A percentile compares a stretch with the other conserved stretches of the same genome.
Evolutionary conservation across 768 basidiomycete species (phyloP).

Genomic region (Tylopilus vinaceipallidus): DNA sequence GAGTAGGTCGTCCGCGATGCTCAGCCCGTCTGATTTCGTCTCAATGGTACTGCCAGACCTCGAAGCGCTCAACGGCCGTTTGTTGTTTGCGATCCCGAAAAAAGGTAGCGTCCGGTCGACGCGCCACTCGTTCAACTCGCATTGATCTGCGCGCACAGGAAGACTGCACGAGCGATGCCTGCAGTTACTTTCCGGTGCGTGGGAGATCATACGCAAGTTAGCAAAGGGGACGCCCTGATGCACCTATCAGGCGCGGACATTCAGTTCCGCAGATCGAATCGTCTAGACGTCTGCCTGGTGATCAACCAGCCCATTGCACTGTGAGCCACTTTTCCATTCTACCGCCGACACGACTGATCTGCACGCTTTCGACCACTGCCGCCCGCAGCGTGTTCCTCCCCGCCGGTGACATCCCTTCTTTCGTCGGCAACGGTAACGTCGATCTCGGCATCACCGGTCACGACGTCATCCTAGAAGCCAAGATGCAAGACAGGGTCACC

Average conservation of each 20-base stretch:
- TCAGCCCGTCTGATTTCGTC: no score
- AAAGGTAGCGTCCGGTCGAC: constrained; percentile 61
- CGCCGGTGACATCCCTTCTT: constrained; percentile 95
- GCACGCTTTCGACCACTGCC: no score
- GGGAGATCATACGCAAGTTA: neutral
- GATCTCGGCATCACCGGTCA: constrained; percentile 98
- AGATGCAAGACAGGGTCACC: constrained; percentile 74
- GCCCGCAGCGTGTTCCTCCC: constrained; percentile 90
- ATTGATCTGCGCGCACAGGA: constrained; percentile 44
- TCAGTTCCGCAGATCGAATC: constrained; percentile 82
- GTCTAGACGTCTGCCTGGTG: constrained; percentile 92
- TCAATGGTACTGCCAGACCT: constrained; percentile 41
- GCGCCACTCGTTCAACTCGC: neutral
- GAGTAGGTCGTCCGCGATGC: no score
- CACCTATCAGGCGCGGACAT: constrained; percentile 79
- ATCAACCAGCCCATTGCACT: constrained; percentile 92
- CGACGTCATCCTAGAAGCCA: constrained; percentile 91
- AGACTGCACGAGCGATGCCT: constrained; percentile 90
- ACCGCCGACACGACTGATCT: no score
- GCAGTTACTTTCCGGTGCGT: constrained; percentile 75
- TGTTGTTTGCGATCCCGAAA: constrained; percentile 96
- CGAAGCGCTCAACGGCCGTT: constrained; percentile 79
- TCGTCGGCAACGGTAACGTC: constrained; percentile 96
- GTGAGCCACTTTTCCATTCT: no score
- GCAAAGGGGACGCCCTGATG: neutral